Evolutionary conservation across 441 rosid species (phyloP), one percentile per base, ranked within the genome.

Genomic region (Theobroma grandiflorum): DNA sequence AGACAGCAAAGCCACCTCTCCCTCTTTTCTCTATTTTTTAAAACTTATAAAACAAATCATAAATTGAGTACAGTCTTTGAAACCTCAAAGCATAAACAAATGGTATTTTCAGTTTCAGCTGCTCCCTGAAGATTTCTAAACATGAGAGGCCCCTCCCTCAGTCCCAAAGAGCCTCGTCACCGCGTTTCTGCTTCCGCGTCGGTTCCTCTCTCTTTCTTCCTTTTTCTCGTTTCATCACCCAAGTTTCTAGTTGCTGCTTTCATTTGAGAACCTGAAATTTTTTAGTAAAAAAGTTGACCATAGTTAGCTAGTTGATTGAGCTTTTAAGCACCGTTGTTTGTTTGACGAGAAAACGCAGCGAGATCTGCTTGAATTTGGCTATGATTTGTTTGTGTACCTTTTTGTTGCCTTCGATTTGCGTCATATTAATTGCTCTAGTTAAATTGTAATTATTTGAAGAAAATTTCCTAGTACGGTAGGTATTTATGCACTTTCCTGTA

Each of bases 101-200:
- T 47, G 40, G 31, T 26, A 49, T 22, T 47, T 53, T 72, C 63
- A 72, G 61, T 33, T 71, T 71, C 43, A 26, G 26, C 20, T 50
- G 4, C 16, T 50, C 43, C 8, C 43, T 71, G 14, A 26, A 26
- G 26, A 47, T 49, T 9, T 33, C 6, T 57, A 74, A 79, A 72
- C 64, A 88, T 86, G 89, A 88, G 91, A 86, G 85, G 86, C 57
- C 78, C 90, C 78, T 86, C 94, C 33, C 91, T 89, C 62, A 63
- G 87, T 78, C 83, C 90, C 76, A 78, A 85, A 18, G 95, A 94
- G 82, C 87, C 90, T 50, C 81, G 96, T 76, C 96, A 66, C 85
- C 96, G 96, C 20, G 52, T 89, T 71, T 87, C 89, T 52, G 66
- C 88, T 86, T 84, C 85, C 9, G 55, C 76, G 93, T 94, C 79